phyloP scores from a whole-genome alignment of 352 stramenopile genomes.

The Blastocystis sp. region DNA sequence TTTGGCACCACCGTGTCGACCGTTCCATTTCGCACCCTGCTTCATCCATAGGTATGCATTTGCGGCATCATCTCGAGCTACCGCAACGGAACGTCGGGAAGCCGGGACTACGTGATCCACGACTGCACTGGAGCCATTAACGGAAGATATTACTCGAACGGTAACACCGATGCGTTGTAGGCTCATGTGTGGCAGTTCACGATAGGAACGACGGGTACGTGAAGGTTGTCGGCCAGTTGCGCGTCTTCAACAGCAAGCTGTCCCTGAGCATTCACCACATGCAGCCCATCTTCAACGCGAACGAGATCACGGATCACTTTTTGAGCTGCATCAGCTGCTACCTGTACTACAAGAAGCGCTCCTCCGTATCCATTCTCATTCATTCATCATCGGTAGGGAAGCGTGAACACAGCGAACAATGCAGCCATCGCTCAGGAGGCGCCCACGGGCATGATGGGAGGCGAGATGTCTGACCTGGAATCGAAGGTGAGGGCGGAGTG shows the following conservation, averaged over 20 bases:
- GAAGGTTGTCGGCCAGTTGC: slow-evolving; percentile 13
- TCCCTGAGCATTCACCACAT: slow-evolving; percentile 4
- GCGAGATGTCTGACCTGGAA: slow-evolving; percentile 16
- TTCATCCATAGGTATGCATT: slow-evolving; percentile 13
- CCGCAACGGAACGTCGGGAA: background rate
- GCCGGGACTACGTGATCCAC: slow-evolving; percentile 41
- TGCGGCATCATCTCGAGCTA: slow-evolving; percentile 32
- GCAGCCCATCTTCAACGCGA: background rate
- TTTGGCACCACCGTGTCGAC: slow-evolving; percentile 35
- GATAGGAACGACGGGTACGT: slow-evolving; percentile 41
- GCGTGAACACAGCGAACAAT: background rate
- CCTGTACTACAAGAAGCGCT: slow-evolving; percentile 52
- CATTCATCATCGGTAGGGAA: background rate
- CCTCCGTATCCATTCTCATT: background rate
- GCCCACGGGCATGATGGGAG: background rate
- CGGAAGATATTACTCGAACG: slow-evolving; percentile 8
- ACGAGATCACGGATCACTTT: slow-evolving; percentile 60
- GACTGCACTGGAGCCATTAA: slow-evolving; percentile 43
- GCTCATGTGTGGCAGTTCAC: background rate
- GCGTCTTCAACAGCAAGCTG: slow-evolving; percentile 9
- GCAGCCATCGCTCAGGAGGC: background rate
- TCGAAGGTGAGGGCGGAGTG: background rate
- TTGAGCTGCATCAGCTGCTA: slow-evolving; percentile 37
- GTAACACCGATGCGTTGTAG: background rate
- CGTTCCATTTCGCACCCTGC: background rate